A percentile compares a stretch with the other conserved stretches of the same genome.
phyloP scores from a whole-genome alignment of 2,329 filamentous ascomycete genomes.

The Zymoseptoria passerinii region DNA sequence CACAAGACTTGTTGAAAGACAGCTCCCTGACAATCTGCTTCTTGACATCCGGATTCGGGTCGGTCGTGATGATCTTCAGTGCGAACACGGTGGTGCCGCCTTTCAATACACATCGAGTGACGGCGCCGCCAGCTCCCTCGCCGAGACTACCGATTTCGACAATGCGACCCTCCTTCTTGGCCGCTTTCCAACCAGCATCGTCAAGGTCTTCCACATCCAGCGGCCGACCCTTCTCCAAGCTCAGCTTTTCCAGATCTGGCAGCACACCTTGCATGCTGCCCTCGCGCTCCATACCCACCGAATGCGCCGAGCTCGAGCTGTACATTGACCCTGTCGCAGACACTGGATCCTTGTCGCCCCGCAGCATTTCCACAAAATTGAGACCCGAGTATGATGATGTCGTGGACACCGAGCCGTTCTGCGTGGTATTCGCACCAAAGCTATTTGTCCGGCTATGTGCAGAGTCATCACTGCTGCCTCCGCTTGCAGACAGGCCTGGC shows the following conservation, averaged over 20 bases:
- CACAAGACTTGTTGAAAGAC: conserved; percentile 95
- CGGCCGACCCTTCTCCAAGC: conserved; percentile 70
- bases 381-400: conserved; percentile 79
- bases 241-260: conserved; percentile 70
- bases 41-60: conserved; percentile 95
- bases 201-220: conserved; percentile 91
- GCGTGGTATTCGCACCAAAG: conserved; percentile 65
- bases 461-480: conserved; percentile 63
- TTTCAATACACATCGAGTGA: conserved; percentile 82
- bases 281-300: conserved; percentile 65
- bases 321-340: conserved; percentile 82
- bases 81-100: conserved; percentile 93
- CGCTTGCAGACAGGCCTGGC: conserved; percentile 55
- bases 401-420: conserved; percentile 74
- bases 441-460: conserved; percentile 77
- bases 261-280: conserved; percentile 69
- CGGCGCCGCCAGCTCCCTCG: conserved; percentile 90
- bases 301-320: conserved; percentile 27
- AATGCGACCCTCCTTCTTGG: conserved; percentile 80
- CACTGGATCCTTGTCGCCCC: conserved; percentile 62
- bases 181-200: conserved; percentile 90
- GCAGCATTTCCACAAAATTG: conserved; percentile 67
- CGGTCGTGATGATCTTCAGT: conserved; percentile 96
- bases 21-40: conserved; percentile 96
- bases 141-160: conserved; percentile 81